A percentile compares a stretch with the other conserved stretches of the same genome.
These are phyloP conservation scores for Bruguiera parviflora DNA, from an alignment of 345 rosid species.

Conservation along the genomic window DNA sequence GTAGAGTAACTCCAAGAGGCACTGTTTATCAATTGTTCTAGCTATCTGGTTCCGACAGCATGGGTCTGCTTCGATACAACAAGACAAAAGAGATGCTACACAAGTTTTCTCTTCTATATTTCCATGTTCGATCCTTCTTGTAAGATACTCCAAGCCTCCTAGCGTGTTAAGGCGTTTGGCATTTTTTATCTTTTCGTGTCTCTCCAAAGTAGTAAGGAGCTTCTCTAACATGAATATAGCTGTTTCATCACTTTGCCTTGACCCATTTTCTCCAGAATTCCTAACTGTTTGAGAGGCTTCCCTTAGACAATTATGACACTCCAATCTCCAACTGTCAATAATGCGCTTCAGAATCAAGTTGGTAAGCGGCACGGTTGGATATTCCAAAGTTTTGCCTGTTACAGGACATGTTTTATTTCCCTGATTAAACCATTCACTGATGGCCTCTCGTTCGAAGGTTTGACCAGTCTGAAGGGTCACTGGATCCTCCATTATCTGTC, in stretches of 20 bases:
- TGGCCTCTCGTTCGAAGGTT: slow-evolving; percentile 53
- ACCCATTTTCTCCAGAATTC: slow-evolving; percentile 10
- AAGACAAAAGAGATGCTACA: slow-evolving; percentile 36
- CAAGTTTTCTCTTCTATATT: slow-evolving; percentile 35
- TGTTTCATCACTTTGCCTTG: slow-evolving; percentile 23
- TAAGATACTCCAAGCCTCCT: slow-evolving; percentile 50
- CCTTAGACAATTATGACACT: slow-evolving; percentile 25
- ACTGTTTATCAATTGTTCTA: slow-evolving; percentile 24
- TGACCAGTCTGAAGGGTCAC: slow-evolving; percentile 67
- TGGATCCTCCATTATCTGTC: slow-evolving; percentile 52
- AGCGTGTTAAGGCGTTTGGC: slow-evolving; percentile 42
- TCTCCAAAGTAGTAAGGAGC: slow-evolving; percentile 38
- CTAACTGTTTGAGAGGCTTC: slow-evolving; percentile 27
- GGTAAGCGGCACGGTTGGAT: slow-evolving; percentile 38
- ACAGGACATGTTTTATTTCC: slow-evolving; percentile 60
- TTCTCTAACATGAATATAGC: slow-evolving; percentile 38
- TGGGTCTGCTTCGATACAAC: slow-evolving; percentile 51
- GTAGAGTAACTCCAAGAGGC: slow-evolving; percentile 45
- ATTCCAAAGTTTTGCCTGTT: slow-evolving; percentile 46
- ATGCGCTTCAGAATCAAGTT: slow-evolving; percentile 51
- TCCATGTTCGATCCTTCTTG: slow-evolving; percentile 36
- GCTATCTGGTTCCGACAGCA: slow-evolving; percentile 44
- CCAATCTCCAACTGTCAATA: slow-evolving; percentile 44
- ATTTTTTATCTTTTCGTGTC: slow-evolving; percentile 35
- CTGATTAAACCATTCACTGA: slow-evolving; percentile 50